These are phyloP conservation scores for Entamoeba invadens DNA, from an alignment of 208 protist genomes.

Conservation along the genomic window DNA sequence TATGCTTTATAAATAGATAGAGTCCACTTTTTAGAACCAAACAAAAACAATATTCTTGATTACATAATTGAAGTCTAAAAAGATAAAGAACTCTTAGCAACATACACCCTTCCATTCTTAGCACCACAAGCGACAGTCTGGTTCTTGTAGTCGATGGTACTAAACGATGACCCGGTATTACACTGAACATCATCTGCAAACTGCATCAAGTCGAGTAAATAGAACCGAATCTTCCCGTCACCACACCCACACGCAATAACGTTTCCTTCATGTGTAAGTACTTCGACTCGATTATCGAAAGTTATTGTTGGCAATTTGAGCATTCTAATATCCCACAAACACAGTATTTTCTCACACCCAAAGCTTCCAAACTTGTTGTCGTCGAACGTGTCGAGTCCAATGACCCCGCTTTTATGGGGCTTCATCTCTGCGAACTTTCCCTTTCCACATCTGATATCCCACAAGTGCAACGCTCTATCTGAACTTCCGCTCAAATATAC, in stretches of 20 bases:
- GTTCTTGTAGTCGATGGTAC: background rate
- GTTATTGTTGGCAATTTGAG: background rate
- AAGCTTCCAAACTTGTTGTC: background rate
- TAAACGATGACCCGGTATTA: background rate
- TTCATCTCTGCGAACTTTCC: background rate
- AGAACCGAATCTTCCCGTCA: background rate
- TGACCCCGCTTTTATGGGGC: background rate
- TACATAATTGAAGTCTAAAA: too few relatives aligned
- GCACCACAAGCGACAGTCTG: background rate
- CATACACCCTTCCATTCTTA: too few relatives aligned
- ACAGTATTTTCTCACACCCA: background rate
- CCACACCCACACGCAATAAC: background rate
- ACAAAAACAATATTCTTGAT: too few relatives aligned
- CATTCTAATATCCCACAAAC: background rate
- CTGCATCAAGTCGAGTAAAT: background rate
- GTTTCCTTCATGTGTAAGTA: background rate
- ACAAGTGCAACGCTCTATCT: background rate
- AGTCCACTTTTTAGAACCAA: too few relatives aligned
- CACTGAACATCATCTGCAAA: background rate
- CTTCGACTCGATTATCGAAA: background rate
- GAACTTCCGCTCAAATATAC: background rate
- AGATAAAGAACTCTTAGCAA: too few relatives aligned
- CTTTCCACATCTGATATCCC: background rate
- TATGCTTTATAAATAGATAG: too few relatives aligned
- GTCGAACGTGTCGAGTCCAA: background rate